Base-by-base conservation (phyloP, 768 basidiomycete genomes). In the Lactarius akahatsu region DNA sequence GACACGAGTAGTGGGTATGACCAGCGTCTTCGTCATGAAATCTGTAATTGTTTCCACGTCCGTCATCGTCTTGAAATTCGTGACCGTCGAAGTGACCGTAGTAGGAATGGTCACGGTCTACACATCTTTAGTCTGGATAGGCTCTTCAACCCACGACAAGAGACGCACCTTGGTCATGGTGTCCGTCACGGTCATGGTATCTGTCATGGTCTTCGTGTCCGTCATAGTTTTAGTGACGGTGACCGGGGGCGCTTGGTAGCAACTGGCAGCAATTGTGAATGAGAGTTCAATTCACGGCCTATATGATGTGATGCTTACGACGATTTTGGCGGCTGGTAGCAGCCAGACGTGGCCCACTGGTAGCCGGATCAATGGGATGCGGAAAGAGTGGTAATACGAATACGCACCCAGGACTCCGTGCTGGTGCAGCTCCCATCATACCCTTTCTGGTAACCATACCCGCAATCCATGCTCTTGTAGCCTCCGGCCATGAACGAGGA, bases 401-500 rank as follows among this genome's bases (percentile, higher is more conserved):
- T 7, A 78, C 82, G 67, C 71, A 89, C 88, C 89, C 89, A 90
- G 61, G 81, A 80, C 73, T 84, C 74, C 30, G 78, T 70, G 15
- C 30, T 55, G 26, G 75, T 66, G 74, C 89, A 91, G 57, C 78
- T 79, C 40, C 86, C 87, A 73, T 87, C 82, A 11, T 74, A 77
- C 63, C 74, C 75, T 76, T 87, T 88, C 57, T 75, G 71, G 72
- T 86, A 86, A 30, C 89, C 89, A 73, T 91, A 91, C 59, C 89
- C 89, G 73, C 89, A 91, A 69, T 81, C 76, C 74, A 90, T 76
- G 74, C 80, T 82, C 74, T 80, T 79, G 76, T 90, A 91, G 32
- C 89, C 89, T 63, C 88, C 89, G 40, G 72, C 72, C 75, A 77
- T 78, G 77, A 87, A 88, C 38, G 81, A 79, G 15, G 81, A 78